A percentile compares a stretch with the other conserved stretches of the same genome.
phyloP scores from a whole-genome alignment of 2,329 filamentous ascomycete species.

The Eutypella sp. region DNA sequence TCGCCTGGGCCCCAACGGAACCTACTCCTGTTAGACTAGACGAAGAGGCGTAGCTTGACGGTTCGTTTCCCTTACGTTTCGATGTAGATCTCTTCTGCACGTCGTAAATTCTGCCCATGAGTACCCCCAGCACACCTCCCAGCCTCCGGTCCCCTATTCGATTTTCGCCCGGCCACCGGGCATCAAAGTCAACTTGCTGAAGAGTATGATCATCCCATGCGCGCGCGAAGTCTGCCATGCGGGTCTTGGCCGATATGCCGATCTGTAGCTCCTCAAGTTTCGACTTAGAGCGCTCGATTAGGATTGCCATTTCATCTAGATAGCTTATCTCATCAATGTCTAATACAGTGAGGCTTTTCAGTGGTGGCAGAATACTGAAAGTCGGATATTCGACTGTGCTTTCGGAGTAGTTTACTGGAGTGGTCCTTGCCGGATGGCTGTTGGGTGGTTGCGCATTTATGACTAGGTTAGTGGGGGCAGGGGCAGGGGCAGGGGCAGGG shows the following conservation, averaged over 20 bases:
- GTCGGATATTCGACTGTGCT: slow-evolving; percentile 70
- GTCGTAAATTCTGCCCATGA: slow-evolving; percentile 64
- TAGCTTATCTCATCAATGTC: slow-evolving; percentile 82
- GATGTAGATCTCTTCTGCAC: slow-evolving; percentile 31
- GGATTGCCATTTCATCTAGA: slow-evolving; percentile 73
- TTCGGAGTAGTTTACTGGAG: slow-evolving; percentile 44
- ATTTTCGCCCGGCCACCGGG: slow-evolving; percentile 51
- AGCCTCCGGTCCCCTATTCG: slow-evolving; percentile 58
- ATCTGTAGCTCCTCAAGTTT: slow-evolving; percentile 67
- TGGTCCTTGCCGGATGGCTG: slow-evolving; percentile 25
- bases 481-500: slow-evolving; percentile 12
- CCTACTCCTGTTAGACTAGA: neutral
- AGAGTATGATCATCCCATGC: slow-evolving; percentile 59
- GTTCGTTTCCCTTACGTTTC: slow-evolving; percentile 11
- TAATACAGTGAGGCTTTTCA: slow-evolving; percentile 71
- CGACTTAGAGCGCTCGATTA: slow-evolving; percentile 66
- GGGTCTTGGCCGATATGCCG: slow-evolving; percentile 56
- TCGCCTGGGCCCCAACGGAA: neutral
- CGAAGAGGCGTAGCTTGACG: slow-evolving; percentile 1
- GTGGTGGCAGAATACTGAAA: slow-evolving; percentile 69
- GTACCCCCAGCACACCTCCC: slow-evolving; percentile 63
- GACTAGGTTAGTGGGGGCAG: slow-evolving; percentile 14
- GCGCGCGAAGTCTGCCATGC: slow-evolving; percentile 48
- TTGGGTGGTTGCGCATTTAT: slow-evolving; percentile 20
- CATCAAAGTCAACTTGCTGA: slow-evolving; percentile 58